These are phyloP conservation scores for Crassisporium funariophilum DNA, from an alignment of 768 basidiomycete genomes.

Conservation along the genomic window DNA sequence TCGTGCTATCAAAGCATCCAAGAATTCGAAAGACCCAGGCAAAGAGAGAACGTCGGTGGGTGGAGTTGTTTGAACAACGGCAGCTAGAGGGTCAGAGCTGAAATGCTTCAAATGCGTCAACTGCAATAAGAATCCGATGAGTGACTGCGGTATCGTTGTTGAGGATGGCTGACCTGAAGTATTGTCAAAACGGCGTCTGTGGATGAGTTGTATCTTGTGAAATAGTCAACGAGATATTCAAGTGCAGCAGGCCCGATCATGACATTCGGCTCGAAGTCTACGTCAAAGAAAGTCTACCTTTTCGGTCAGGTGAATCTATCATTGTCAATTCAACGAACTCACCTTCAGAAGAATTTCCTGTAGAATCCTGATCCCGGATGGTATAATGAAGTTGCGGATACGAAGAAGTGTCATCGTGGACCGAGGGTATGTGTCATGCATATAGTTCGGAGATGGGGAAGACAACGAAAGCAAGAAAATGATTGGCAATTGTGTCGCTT, in stretches of 20 bases:
- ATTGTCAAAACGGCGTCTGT: conserved; percentile 58
- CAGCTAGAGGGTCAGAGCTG: conserved; percentile 52
- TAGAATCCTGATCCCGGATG: conserved; percentile 48
- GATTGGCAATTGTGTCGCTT: conserved; percentile 55
- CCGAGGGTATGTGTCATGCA: conserved; percentile 62
- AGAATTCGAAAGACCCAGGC: conserved; percentile 14
- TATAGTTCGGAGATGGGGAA: conserved; percentile 59
- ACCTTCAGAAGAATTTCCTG: conserved; percentile 61
- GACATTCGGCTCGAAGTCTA: conserved; percentile 58
- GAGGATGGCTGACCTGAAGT: conserved; percentile 53
- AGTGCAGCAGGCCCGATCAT: conserved; percentile 61
- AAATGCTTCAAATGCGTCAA: conserved; percentile 73
- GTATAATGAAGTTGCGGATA: conserved; percentile 51
- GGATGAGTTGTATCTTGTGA: conserved; percentile 55
- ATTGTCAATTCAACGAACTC: not conserved
- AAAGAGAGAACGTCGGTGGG: conserved; percentile 9
- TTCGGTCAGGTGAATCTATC: conserved; percentile 1
- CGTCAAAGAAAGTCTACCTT: conserved; percentile 54
- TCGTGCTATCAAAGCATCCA: conserved; percentile 15
- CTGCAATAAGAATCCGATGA: conserved; percentile 35
- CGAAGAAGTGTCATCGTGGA: conserved; percentile 60
- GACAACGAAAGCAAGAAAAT: conserved; percentile 66
- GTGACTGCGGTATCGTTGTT: not conserved
- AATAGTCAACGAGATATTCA: conserved; percentile 59
- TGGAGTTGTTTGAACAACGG: conserved; percentile 39